Evolutionary conservation across 306 rosid genomes (phyloP).

Genomic region (Lathyrus oleraceus): DNA sequence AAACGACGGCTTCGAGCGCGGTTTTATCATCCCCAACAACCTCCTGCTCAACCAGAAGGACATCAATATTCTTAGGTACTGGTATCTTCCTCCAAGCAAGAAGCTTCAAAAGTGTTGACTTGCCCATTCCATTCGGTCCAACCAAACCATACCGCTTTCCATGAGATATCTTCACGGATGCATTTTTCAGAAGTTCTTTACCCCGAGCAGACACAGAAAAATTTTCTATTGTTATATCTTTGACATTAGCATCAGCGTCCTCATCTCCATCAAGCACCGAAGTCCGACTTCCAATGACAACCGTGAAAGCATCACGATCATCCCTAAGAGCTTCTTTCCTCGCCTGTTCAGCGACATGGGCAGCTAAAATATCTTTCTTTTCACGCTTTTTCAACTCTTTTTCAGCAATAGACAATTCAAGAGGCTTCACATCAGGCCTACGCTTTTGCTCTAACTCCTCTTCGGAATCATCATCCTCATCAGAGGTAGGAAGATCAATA

Average conservation of each 20-base stretch:
- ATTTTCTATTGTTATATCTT: conserved; percentile 2
- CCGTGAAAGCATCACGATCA: too few relatives aligned
- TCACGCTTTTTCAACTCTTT: too few relatives aligned
- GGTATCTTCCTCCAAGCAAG: conserved; percentile 90
- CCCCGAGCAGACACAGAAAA: conserved; percentile 3
- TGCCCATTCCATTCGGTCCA: conserved; percentile 73
- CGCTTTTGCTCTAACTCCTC: too few relatives aligned
- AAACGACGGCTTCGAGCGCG: conserved; percentile 60
- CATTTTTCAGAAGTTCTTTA: conserved; percentile 15
- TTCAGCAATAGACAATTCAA: too few relatives aligned
- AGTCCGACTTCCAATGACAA: too few relatives aligned
- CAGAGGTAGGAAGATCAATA: too few relatives aligned
- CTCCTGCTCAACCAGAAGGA: conserved; percentile 77
- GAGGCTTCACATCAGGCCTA: too few relatives aligned
- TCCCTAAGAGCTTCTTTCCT: too few relatives aligned
- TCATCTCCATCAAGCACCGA: too few relatives aligned
- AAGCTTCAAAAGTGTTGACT: conserved; percentile 74
- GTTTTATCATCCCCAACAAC: conserved; percentile 70
- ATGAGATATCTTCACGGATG: conserved; percentile 46
- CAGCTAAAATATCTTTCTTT: too few relatives aligned
- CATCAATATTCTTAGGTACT: conserved; percentile 76
- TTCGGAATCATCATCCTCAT: too few relatives aligned
- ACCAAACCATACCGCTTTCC: conserved; percentile 68
- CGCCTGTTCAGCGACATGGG: too few relatives aligned
- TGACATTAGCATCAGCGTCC: background rate